A percentile compares a stretch with the other conserved stretches of the same genome.
Conservation (phyloP, 1,284 basidiomycete species). For the Rhodotorula sp. region DNA sequence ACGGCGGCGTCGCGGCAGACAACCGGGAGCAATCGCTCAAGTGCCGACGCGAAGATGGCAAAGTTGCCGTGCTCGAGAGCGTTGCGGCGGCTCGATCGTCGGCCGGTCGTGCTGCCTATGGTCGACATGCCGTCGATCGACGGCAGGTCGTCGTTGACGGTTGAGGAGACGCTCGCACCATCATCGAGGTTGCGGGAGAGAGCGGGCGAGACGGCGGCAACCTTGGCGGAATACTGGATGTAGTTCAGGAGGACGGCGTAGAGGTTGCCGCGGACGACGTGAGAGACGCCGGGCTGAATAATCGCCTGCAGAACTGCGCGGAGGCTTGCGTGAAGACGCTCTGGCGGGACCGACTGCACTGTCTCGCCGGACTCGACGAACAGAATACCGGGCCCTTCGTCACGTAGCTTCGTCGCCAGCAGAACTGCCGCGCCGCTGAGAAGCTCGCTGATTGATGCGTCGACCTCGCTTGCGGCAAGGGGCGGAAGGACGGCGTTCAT, state of each 20-base stretch:
- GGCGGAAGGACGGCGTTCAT: slow-evolving; percentile 63
- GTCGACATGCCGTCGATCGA: slow-evolving; percentile 41
- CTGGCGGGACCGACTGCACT: slow-evolving; percentile 56
- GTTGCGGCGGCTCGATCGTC: slow-evolving; percentile 23
- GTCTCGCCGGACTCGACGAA: slow-evolving; percentile 32
- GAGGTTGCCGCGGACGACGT: slow-evolving; percentile 92
- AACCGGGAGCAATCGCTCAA: slow-evolving; percentile 72
- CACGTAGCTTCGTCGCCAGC: slow-evolving; percentile 76
- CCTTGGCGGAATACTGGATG: slow-evolving; percentile 57
- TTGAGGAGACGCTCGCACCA: slow-evolving; percentile 8
- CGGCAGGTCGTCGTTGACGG: slow-evolving; percentile 31
- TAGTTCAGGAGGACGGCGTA: slow-evolving; percentile 89
- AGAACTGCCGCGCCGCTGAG: slow-evolving; percentile 79
- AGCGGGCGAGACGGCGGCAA: slow-evolving; percentile 53
- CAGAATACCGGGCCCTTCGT: slow-evolving; percentile 57
- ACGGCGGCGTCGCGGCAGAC: slow-evolving; percentile 89
- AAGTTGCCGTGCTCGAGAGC: slow-evolving; percentile 42
- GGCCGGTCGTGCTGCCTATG: slow-evolving; percentile 33
- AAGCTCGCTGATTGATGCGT: slow-evolving; percentile 71
- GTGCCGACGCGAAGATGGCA: slow-evolving; percentile 42
- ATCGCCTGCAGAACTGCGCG: slow-evolving; percentile 74
- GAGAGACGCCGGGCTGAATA: slow-evolving; percentile 72
- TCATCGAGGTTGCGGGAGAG: slow-evolving; percentile 24
- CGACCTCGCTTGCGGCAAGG: slow-evolving; percentile 57
- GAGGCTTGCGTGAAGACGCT: slow-evolving; percentile 74